Percentiles rank a stretch among this genome's conserved stretches.
phyloP scores from a whole-genome alignment of 805 yeast genomes.

The Candida patagonica region DNA sequence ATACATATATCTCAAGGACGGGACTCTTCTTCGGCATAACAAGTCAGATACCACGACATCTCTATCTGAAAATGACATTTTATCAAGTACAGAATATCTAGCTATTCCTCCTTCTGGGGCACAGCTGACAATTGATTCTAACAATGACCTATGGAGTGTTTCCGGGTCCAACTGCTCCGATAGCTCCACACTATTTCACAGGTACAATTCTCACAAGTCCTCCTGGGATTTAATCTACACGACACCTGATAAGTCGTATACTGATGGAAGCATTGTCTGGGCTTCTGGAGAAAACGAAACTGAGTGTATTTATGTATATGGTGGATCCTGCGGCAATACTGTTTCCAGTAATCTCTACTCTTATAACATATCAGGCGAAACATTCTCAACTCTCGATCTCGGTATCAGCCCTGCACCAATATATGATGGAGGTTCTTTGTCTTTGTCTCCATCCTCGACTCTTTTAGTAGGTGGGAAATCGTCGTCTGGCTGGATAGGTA shows the following conservation, averaged over 20 bases:
- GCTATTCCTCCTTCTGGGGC: constrained; percentile 6
- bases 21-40: constrained; percentile 2
- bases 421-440: constrained; percentile 18
- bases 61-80: neutral
- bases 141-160: constrained; percentile 17
- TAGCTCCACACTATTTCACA: constrained; percentile 19
- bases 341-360: constrained; percentile 14
- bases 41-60: neutral
- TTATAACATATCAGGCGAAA: constrained; percentile 14
- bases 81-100: neutral
- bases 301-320: constrained; percentile 22
- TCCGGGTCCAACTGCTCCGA: constrained; percentile 22
- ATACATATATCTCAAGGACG: constrained; percentile 3
- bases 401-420: constrained; percentile 21
- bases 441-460: constrained; percentile 12
- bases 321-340: constrained; percentile 21
- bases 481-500: constrained; percentile 53
- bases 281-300: constrained; percentile 5
- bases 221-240: constrained; percentile 20
- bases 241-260: constrained; percentile 18
- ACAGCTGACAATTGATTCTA: constrained; percentile 22
- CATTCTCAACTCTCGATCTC: constrained; percentile 12
- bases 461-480: constrained; percentile 62
- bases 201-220: constrained; percentile 12
- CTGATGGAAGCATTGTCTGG: constrained; percentile 22